Base-by-base conservation (phyloP, 2,329 filamentous ascomycete genomes). In the Scytalidium sp. region DNA sequence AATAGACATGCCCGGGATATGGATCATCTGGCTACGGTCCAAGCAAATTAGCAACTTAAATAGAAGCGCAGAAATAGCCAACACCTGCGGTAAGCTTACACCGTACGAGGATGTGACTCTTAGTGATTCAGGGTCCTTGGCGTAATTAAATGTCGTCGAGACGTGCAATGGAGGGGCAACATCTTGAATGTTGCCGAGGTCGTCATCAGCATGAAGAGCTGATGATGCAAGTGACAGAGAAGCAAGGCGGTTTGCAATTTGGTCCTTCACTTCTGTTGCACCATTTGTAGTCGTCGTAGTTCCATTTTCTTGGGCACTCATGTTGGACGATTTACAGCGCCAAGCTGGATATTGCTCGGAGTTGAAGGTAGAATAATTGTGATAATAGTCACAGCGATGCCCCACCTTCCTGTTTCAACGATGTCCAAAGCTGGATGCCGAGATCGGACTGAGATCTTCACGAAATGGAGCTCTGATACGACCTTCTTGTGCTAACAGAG, bases 141-240 rank as follows among this genome's bases (percentile, higher is more conserved):
- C 75, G 68, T 97, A 97, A 59, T 90, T 84, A 70, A 90, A 97
- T 15, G 90, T 97, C 11, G 93, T 97, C 54, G 90, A 91, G 56
- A 95, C 83, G 67, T 97, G 93, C 64, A 97, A 77, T 3, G 93
- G 84, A 51, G 94, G 93, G 11, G 93, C 91, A 49, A 97, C 87
- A 64, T 94, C 90, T 45, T 83, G 77, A 58, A 88, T 81, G 27
- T 76, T 71, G 68, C 90, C 89, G 61, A 94, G 78, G 60, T 75
- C 76, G 71, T 95, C 85, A 63, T 96, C 91, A 54, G 87, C 89
- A 67, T 96, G 91, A 55, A 96, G 75, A n/a, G 87, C 81, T 49
- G 81, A 78, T 5, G 90, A 90, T 7, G 88, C 80, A 44, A 88
- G 72, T 3, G 82, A 76, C 45, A 81, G 69, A 7, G 54, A 44